These are phyloP conservation scores for Candida ipomoeae DNA, from an alignment of 805 yeast genomes.

Conservation along the genomic window DNA sequence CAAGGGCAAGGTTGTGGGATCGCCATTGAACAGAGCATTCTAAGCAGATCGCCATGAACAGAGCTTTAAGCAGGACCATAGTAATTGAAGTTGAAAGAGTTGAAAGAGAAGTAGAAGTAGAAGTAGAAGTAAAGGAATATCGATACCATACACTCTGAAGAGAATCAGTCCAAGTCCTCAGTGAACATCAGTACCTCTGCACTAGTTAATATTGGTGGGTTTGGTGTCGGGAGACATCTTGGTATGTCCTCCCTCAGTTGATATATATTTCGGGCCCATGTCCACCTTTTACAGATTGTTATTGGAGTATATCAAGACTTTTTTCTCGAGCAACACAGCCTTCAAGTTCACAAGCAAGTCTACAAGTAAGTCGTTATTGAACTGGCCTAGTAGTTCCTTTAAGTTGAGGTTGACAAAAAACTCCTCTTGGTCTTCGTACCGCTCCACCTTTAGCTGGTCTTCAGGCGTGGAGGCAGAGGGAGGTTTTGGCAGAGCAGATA, in stretches of 20 bases:
- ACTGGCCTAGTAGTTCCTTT: slow-evolving; percentile 55
- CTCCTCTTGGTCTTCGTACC: slow-evolving; percentile 34
- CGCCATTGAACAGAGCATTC: slow-evolving; percentile 81
- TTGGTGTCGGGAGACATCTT: too few relatives aligned
- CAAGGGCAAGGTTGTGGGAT: slow-evolving; percentile 65
- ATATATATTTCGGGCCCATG: too few relatives aligned
- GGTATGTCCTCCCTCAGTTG: too few relatives aligned
- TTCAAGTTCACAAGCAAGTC: slow-evolving; percentile 70
- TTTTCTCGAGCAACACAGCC: slow-evolving; percentile 70
- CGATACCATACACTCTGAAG: too few relatives aligned
- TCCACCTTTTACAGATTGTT: too few relatives aligned
- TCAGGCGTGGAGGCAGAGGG: slow-evolving; percentile 1
- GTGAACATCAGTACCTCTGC: too few relatives aligned
- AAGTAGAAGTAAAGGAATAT: too few relatives aligned
- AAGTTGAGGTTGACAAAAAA: slow-evolving; percentile 65
- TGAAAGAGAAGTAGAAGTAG: too few relatives aligned
- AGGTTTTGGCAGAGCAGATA: slow-evolving; percentile 10
- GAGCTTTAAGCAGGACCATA: too few relatives aligned
- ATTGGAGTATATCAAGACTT: slow-evolving; percentile 67
- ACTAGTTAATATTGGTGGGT: too few relatives aligned
- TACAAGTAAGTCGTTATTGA: slow-evolving; percentile 58
- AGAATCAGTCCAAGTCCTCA: too few relatives aligned
- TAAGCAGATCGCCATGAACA: slow-evolving; percentile 23
- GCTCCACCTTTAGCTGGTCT: slow-evolving; percentile 15
- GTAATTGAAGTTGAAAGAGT: too few relatives aligned